A percentile compares a stretch with the other conserved stretches of the same genome.
Evolutionary conservation across 345 rosid genomes (phyloP).

Genomic region (Brassica juncea): DNA sequence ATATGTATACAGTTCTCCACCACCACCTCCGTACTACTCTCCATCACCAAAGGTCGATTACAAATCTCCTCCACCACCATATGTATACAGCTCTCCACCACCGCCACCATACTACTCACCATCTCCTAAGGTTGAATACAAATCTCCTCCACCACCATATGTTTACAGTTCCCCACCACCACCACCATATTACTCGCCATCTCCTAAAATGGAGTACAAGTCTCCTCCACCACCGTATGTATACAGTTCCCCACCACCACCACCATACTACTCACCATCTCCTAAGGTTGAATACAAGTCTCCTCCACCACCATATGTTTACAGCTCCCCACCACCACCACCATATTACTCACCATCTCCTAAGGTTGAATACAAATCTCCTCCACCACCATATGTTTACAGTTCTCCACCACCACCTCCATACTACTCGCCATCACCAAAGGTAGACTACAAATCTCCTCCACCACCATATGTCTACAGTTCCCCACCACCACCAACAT

Average conservation of each 20-base stretch:
- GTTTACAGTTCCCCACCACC: conserved; percentile 16
- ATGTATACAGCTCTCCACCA: too few relatives aligned
- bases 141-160: conserved; percentile 27
- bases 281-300: conserved; percentile 15
- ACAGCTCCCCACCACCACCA: conserved; percentile 27
- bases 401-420: conserved; percentile 25
- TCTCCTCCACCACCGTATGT: not conserved
- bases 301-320: conserved; percentile 23
- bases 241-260: conserved; percentile 23
- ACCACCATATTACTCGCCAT: conserved; percentile 19
- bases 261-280: not conserved
- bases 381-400: conserved; percentile 21
- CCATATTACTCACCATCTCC: conserved; percentile 5
- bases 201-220: not conserved
- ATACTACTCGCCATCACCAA: conserved; percentile 8
- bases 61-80: too few relatives aligned
- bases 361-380: not conserved
- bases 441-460: not conserved
- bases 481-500: not conserved
- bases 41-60: too few relatives aligned
- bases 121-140: not conserved
- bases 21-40: too few relatives aligned
- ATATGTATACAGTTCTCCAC: too few relatives aligned
- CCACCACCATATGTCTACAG: not conserved
- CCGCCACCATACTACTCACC: not conserved